Evolutionary conservation across 1,284 basidiomycete species (phyloP), one percentile per base, ranked within the genome.

Genomic region (Blastosporella zonata): DNA sequence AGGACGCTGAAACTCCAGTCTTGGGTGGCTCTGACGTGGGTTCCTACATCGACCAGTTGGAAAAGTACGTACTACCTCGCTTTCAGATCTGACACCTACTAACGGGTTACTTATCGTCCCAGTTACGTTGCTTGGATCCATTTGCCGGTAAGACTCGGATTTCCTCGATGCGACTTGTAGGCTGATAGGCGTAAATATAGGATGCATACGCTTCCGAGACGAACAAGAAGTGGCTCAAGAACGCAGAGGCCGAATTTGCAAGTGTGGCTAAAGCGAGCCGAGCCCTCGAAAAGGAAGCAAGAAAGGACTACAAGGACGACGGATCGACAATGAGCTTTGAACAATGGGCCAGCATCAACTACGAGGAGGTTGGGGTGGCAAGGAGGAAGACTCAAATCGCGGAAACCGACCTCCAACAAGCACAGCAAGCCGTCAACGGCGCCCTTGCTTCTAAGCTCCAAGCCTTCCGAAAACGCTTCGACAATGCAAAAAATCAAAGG

Each of bases 31-130:
- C 12, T 2, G 3, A 21, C 21, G 33, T 34, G 6, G 43, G 43
- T 15, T 37, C 22, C 35, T 45, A 45, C 25, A 6, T 37, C 5
- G 17, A 36, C 34, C 43, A 45, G n/a, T 37, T 45, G 43, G n/a
- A 9, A 1, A 45, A 22, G 43, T 45, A 37, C 27, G 17, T 8
- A 37, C 21, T 15, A 29, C 12, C 22, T 21, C 17, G n/a, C n/a
- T 25, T 17, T 18, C 22, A 15, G 10, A 15, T 3, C 9, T 23
- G 9, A 27, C 7, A 12, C 22, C 9, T 15, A n/a, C 25, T 12
- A n/a, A n/a, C n/a, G 10, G 3, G 6, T 12, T 5, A 5, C 12
- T 27, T 2, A 27, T 20, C 21, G 6, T 33, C 8, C 31, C 31
- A 40, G 39, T n/a, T 40, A 40, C 22, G 28, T 40, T 7, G 15